phyloP scores from a whole-genome alignment of 2,329 filamentous ascomycete genomes.

The Botryotinia narcissicola region DNA sequence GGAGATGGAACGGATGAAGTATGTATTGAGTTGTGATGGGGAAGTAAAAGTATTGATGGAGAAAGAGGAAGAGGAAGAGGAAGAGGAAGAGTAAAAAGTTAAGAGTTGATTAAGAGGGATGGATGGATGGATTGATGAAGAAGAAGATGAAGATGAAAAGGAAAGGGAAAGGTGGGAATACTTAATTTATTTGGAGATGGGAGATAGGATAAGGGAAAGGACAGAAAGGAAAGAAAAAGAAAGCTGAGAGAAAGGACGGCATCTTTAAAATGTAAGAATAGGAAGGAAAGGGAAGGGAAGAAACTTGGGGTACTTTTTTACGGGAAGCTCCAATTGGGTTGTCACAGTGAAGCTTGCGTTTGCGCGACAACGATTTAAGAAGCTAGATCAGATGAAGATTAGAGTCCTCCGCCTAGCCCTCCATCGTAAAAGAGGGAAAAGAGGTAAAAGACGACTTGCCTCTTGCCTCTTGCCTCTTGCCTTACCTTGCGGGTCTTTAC shows the following conservation, averaged over 20 bases:
- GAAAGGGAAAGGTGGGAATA: constrained; percentile 23
- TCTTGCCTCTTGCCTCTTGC: not conserved
- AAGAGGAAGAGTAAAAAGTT: constrained; percentile 16
- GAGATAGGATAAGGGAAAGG: not conserved
- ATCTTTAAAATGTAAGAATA: not conserved
- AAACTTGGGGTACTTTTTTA: constrained; percentile 24
- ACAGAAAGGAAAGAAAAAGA: constrained; percentile 21
- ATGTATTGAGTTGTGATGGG: not conserved
- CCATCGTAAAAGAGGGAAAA: not conserved
- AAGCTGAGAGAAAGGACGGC: constrained; percentile 16
- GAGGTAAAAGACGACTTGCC: not conserved
- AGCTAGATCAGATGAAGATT: constrained; percentile 12
- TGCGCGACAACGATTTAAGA: constrained; percentile 12
- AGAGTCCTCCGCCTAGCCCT: not conserved
- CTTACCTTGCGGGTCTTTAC: not conserved
- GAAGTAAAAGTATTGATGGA: constrained; percentile 11
- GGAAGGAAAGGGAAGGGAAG: constrained; percentile 8
- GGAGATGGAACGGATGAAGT: not conserved
- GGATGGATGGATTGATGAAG: not conserved
- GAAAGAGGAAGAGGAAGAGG: constrained; percentile 8
- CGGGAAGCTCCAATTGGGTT: constrained; percentile 24
- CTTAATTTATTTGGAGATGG: constrained; percentile 24
- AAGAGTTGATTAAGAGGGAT: not conserved
- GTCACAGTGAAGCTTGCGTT: constrained; percentile 19
- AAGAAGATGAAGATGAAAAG: not conserved